phyloP scores from a whole-genome alignment of 768 basidiomycete species.

The Amanita rimosa region DNA sequence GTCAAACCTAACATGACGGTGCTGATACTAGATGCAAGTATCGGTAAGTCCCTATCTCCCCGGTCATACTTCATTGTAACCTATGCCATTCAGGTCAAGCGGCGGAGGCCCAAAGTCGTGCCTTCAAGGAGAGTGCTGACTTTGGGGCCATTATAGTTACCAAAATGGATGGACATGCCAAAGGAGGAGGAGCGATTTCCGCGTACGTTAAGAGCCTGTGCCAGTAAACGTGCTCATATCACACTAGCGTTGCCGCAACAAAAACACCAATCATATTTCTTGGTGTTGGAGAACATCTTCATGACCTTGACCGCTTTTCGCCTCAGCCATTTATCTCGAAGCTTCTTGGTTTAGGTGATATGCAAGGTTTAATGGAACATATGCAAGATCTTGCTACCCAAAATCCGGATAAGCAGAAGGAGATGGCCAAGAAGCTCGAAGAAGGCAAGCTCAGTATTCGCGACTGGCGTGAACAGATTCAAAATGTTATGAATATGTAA shows the following conservation, averaged over 20 bases:
- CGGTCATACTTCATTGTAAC: neutral
- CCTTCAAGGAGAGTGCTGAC: conserved; percentile 96
- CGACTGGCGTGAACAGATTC: conserved; percentile 96
- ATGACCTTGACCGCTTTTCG: conserved; percentile 91
- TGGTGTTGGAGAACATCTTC: conserved; percentile 95
- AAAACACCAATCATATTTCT: conserved; percentile 98
- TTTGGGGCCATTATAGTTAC: conserved; percentile 99
- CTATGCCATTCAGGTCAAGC: conserved; percentile 65
- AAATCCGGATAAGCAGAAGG: conserved; percentile 95
- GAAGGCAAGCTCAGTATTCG: conserved; percentile 95
- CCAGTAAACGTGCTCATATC: conserved; percentile 5
- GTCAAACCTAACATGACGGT: conserved; percentile 97
- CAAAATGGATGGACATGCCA: conserved; percentile 99
- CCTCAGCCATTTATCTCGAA: conserved; percentile 98
- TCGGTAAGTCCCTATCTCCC: conserved; percentile 40
- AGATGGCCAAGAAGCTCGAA: conserved; percentile 95
- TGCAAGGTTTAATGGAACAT: conserved; percentile 96
- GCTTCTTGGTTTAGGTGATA: conserved; percentile 88
- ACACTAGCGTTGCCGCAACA: conserved; percentile 84
- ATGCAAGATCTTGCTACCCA: conserved; percentile 94
- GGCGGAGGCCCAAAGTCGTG: conserved; percentile 89
- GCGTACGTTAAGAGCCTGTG: conserved; percentile 52
- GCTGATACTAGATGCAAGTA: conserved; percentile 92
- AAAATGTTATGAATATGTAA: conserved; percentile 96
- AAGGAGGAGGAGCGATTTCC: conserved; percentile 97